Percentiles rank a stretch among this genome's conserved stretches.
Conservation (phyloP, 305 asterid species). For the Lippia alba region DNA sequence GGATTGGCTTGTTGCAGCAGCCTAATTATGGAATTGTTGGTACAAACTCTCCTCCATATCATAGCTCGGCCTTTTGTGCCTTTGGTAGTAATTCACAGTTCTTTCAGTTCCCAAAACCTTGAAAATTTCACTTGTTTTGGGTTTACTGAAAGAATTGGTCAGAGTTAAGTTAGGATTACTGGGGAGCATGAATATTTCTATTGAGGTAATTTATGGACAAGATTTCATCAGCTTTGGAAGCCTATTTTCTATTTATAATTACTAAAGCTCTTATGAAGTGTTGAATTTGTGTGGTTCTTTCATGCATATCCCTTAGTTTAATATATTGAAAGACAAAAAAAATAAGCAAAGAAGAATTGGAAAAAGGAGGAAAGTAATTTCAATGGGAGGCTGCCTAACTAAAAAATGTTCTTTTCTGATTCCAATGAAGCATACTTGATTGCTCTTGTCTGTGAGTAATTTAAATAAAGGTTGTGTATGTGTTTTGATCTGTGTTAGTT, state of each 20-base stretch:
- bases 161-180: background rate
- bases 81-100: conserved; percentile 53
- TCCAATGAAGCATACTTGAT: conserved; percentile 51
- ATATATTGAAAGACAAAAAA: background rate
- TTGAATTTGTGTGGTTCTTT: conserved; percentile 20
- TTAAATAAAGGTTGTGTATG: conserved; percentile 1
- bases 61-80: conserved; percentile 58
- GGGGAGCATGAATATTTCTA: background rate
- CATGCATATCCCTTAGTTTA: conserved; percentile 33
- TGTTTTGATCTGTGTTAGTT: no score
- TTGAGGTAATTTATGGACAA: conserved; percentile 20
- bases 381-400: conserved; percentile 42
- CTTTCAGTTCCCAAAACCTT: conserved; percentile 57
- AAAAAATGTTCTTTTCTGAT: conserved; percentile 31
- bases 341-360: background rate
- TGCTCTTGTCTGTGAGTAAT: conserved; percentile 43
- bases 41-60: conserved; percentile 55
- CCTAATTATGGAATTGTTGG: conserved; percentile 45
- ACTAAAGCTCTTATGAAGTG: conserved; percentile 1
- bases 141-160: background rate
- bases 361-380: background rate
- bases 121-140: conserved; percentile 19
- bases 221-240: conserved; percentile 28
- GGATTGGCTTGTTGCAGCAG: conserved; percentile 47
- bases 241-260: conserved; percentile 7